These are phyloP conservation scores for Aphanomyces invadans DNA, from an alignment of 352 stramenopile genomes.

Conservation along the genomic window DNA sequence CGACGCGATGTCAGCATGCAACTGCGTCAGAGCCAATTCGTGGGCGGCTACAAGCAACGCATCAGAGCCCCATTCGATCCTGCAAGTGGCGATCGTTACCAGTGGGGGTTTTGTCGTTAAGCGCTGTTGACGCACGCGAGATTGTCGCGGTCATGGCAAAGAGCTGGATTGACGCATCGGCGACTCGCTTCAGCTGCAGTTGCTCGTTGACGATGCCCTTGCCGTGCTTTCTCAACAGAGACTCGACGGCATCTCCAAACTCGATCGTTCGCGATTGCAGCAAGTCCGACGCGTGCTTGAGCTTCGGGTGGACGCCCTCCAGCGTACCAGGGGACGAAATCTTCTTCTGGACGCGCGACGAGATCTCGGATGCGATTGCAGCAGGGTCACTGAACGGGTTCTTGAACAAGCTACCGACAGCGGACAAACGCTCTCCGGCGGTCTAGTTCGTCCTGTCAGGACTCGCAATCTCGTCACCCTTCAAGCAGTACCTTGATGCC, in stretches of 20 bases:
- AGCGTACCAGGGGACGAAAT: slow-evolving; percentile 53
- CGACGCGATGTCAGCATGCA: slow-evolving; percentile 70
- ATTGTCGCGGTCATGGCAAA: slow-evolving; percentile 85
- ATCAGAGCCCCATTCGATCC: no score
- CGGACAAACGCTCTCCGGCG: slow-evolving; percentile 69
- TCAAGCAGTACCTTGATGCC: slow-evolving; percentile 50
- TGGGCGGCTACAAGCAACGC: slow-evolving; percentile 35
- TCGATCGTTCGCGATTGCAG: slow-evolving; percentile 62
- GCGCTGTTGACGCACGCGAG: slow-evolving; percentile 60
- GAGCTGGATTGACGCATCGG: slow-evolving; percentile 71
- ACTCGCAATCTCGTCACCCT: no score
- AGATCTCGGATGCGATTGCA: slow-evolving; percentile 58
- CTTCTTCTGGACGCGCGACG: slow-evolving; percentile 74
- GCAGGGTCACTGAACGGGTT: slow-evolving; percentile 76
- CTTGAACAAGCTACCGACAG: slow-evolving; percentile 65
- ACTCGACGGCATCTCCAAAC: slow-evolving; percentile 70
- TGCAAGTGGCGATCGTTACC: not conserved
- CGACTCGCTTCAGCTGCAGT: slow-evolving; percentile 80
- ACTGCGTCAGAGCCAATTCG: slow-evolving; percentile 67
- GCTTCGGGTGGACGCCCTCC: slow-evolving; percentile 59
- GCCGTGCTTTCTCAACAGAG: slow-evolving; percentile 73
- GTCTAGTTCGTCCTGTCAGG: slow-evolving; percentile 31
- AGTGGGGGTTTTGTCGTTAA: slow-evolving; percentile 42
- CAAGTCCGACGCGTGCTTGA: slow-evolving; percentile 45
- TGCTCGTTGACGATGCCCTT: slow-evolving; percentile 86